Conservation (phyloP, 1,284 basidiomycete genomes). For the Sphagnurus paluster region DNA sequence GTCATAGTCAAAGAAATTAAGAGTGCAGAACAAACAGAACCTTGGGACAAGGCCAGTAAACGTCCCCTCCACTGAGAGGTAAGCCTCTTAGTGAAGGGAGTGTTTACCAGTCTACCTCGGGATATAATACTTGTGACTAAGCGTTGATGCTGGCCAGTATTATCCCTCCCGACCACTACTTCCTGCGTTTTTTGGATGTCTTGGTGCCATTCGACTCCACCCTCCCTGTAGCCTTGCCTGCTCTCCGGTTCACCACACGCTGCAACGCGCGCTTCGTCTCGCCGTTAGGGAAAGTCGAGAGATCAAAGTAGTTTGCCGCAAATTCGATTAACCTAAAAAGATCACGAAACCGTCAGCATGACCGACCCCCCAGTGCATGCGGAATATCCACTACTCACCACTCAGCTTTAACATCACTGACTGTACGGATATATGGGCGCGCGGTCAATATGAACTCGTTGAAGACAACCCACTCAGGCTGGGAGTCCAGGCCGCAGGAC, state of each 20-base stretch:
- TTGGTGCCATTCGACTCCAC: constrained; percentile 19
- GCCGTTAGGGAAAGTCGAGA: constrained; percentile 62
- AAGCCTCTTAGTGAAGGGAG: too few species aligned
- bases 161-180: constrained; percentile 16
- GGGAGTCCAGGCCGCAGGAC: constrained; percentile 89
- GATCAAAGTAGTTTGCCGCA: constrained; percentile 80
- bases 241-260: constrained; percentile 42
- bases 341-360: not conserved
- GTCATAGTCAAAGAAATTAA: too few species aligned
- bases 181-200: constrained; percentile 28
- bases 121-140: too few species aligned
- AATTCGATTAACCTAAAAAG: constrained; percentile 76
- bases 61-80: too few species aligned
- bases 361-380: not conserved
- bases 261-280: constrained; percentile 73
- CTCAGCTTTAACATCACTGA: constrained; percentile 86
- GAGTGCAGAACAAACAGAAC: too few species aligned
- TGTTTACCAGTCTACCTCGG: too few species aligned
- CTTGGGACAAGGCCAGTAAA: too few species aligned
- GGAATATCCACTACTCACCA: constrained; percentile 63
- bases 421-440: constrained; percentile 86
- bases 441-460: constrained; percentile 98
- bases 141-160: too few species aligned
- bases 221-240: constrained; percentile 27
- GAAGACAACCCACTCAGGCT: constrained; percentile 97